Conservation (phyloP, 2,329 filamentous ascomycete genomes). For the Cladophialophora bantiana region DNA sequence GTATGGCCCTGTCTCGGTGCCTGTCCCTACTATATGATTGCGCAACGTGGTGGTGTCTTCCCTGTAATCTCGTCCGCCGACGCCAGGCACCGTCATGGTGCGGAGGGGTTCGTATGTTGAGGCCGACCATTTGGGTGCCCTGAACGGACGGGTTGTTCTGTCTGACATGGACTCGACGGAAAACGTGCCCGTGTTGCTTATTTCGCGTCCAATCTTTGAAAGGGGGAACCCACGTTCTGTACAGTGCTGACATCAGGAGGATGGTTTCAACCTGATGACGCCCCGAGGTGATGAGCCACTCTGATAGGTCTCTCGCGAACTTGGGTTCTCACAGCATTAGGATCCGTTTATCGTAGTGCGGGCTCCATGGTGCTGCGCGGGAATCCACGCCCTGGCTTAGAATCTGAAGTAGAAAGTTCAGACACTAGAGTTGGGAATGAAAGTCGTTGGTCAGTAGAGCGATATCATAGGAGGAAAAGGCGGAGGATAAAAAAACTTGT, state of each 20-base stretch:
- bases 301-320: not conserved
- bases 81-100: not conserved
- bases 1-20: no score
- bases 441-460: not conserved
- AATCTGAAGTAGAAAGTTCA: not conserved
- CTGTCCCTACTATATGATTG: no score
- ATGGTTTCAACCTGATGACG: not conserved
- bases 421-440: not conserved
- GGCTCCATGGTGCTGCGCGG: not conserved
- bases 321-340: not conserved
- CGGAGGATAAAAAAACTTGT: no score
- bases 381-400: not conserved
- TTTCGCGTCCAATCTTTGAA: not conserved
- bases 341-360: not conserved
- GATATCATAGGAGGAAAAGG: not conserved
- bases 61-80: not conserved
- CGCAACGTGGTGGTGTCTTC: not conserved
- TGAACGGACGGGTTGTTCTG: not conserved
- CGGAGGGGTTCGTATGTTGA: constrained; percentile 1
- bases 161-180: constrained; percentile 1
- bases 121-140: not conserved
- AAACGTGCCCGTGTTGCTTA: constrained; percentile 2
- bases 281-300: not conserved
- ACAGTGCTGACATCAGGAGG: constrained; percentile 15
- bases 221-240: constrained; percentile 11